Evolutionary conservation across 169 alveolate species (phyloP).

Genomic region (Nephromyces sp.): DNA sequence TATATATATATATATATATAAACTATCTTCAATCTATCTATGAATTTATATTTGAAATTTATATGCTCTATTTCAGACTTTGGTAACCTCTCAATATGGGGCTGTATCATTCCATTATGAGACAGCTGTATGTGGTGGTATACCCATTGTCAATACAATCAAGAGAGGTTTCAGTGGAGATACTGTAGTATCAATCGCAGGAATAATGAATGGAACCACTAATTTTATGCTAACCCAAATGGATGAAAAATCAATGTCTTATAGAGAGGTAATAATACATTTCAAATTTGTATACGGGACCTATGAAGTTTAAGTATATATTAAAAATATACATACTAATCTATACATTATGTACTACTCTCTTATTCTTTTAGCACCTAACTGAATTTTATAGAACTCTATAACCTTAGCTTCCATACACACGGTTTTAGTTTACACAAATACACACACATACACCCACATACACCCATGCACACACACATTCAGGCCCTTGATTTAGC

Average conservation of each 20-base stretch:
- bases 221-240: conserved; percentile 11
- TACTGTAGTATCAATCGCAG: not conserved
- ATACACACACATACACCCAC: too few relatives aligned
- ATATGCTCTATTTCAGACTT: not conserved
- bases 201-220: conserved; percentile 33
- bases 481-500: not conserved
- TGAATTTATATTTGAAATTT: not conserved
- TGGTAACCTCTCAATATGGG: not conserved
- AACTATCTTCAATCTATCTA: not conserved
- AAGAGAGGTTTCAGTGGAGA: not conserved
- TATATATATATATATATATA: not conserved
- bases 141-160: conserved; percentile 7
- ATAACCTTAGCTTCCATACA: too few relatives aligned
- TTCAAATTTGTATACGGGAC: too few relatives aligned
- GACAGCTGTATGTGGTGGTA: conserved; percentile 32
- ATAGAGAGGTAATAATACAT: not conserved
- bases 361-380: too few relatives aligned
- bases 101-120: conserved; percentile 16
- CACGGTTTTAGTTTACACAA: too few relatives aligned
- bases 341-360: too few relatives aligned
- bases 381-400: too few relatives aligned
- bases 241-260: conserved; percentile 1
- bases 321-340: not conserved
- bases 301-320: not conserved
- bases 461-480: not conserved